Evolutionary conservation across 1,139 yeast genomes (phyloP).

Genomic region (Oligophagozyma castellii): DNA sequence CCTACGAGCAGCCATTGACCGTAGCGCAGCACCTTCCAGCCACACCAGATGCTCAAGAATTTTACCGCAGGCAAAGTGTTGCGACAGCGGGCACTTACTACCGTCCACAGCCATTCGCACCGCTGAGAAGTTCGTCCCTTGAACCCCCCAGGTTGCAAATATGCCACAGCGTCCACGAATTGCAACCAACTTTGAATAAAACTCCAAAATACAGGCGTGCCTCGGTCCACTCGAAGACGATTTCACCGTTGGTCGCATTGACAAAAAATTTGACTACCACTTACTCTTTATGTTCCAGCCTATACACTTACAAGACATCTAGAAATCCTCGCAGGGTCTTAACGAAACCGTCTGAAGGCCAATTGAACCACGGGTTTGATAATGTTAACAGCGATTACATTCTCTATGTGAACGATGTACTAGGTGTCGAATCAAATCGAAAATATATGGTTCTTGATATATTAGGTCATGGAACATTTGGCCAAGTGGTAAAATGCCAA

Average conservation of each 20-base stretch:
- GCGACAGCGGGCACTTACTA: conserved; percentile 7
- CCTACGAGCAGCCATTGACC: conserved; percentile 5
- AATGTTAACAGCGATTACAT: conserved; percentile 86
- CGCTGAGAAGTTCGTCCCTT: too few relatives aligned
- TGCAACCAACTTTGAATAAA: conserved; percentile 47
- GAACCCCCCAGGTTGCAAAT: conserved; percentile 20
- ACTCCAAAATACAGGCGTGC: conserved; percentile 75
- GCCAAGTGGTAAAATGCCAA: conserved; percentile 97
- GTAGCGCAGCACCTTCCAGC: conserved; percentile 4
- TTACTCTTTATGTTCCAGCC: conserved; percentile 76
- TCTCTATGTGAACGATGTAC: conserved; percentile 80
- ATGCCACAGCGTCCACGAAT: conserved; percentile 30
- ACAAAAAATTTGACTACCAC: conserved; percentile 70
- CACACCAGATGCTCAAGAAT: conserved; percentile 16
- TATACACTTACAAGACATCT: conserved; percentile 69
- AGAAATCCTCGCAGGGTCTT: conserved; percentile 84
- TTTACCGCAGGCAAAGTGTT: conserved; percentile 29
- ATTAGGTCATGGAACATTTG: conserved; percentile 94
- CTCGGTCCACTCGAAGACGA: conserved; percentile 59
- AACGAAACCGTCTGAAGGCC: conserved; percentile 85
- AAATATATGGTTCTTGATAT: conserved; percentile 82
- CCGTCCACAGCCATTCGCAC: conserved; percentile 4
- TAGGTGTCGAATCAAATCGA: conserved; percentile 79
- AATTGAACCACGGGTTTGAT: conserved; percentile 70
- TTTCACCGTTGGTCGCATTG: conserved; percentile 74